Evolutionary conservation across 805 yeast species (phyloP), one percentile per base, ranked within the genome.

Genomic region (Saturnispora zaruensis): DNA sequence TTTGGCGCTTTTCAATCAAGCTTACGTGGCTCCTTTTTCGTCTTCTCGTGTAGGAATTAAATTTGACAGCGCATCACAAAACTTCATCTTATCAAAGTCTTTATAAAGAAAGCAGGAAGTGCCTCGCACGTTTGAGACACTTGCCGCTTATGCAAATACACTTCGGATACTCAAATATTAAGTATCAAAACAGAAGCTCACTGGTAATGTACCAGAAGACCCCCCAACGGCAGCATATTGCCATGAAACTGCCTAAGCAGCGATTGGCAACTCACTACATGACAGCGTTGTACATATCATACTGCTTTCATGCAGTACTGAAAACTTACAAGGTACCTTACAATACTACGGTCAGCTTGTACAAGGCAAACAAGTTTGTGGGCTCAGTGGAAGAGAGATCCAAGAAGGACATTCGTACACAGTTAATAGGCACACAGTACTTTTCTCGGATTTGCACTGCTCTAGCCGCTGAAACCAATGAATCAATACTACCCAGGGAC

Each of bases 401-500:
- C 8, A 42, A 36, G 6, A 25, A 30, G 16, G 21, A 34, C 13
- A 3, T 11, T 9, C n/a, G 42, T n/a, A 41, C 41, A 8, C 16
- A 32, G n/a, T 25, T 40, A 11, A 26, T 47, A 13, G 25, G 40
- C 25, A 20, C 41, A 9, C 9, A 23, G 3, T 47, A 47, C 28
- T 41, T 16, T 33, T 23, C 26, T 24, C 34, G 41, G 4, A 18
- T 47, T 16, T 47, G 50, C 36, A 14, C 24, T 7, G 14, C 30
- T n/a, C n/a, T 40, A 11, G 9, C 6, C 9, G 18, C 13, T 8
- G 18, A 9, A 6, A 23, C 26, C 23, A 46, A 14, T 3, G 5
- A 21, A 3, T n/a, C 41, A 37, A 52, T 36, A 2, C 20, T 49
- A 41, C 46, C 60, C 2, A 34, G 62, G 33, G 56, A 54, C 46